Conservation (phyloP, 1,139 yeast genomes). For the Arxiozyma slooffiae region DNA sequence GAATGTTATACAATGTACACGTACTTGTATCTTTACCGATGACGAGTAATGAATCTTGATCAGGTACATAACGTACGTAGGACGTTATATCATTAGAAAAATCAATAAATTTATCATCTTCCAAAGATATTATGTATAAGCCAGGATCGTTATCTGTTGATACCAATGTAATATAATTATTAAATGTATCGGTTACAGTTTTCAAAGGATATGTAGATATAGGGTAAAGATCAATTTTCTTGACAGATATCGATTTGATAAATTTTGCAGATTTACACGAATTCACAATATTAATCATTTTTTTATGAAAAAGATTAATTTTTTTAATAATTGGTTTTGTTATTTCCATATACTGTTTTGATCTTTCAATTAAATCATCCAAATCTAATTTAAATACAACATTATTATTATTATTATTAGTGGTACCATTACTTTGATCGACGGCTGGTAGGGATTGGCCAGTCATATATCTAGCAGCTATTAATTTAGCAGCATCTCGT, state of each 20-base stretch:
- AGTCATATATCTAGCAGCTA: constrained; percentile 45
- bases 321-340: not conserved
- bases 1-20: not conserved
- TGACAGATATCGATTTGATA: not conserved
- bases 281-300: not conserved
- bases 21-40: not conserved
- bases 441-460: not conserved
- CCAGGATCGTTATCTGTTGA: not conserved
- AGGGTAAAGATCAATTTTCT: not conserved
- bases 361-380: not conserved
- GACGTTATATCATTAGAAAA: not conserved
- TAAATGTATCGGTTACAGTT: not conserved
- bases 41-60: not conserved
- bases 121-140: not conserved
- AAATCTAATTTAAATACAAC: not conserved
- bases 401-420: not conserved
- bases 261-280: not conserved
- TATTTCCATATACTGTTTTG: not conserved
- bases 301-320: constrained; percentile 2
- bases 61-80: not conserved
- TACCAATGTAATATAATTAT: not conserved
- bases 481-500: constrained; percentile 84
- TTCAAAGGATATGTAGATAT: not conserved
- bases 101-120: not conserved
- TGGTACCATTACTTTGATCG: not conserved